Conservation (phyloP, 768 basidiomycete species). For the Cystofilobasidium macerans region DNA sequence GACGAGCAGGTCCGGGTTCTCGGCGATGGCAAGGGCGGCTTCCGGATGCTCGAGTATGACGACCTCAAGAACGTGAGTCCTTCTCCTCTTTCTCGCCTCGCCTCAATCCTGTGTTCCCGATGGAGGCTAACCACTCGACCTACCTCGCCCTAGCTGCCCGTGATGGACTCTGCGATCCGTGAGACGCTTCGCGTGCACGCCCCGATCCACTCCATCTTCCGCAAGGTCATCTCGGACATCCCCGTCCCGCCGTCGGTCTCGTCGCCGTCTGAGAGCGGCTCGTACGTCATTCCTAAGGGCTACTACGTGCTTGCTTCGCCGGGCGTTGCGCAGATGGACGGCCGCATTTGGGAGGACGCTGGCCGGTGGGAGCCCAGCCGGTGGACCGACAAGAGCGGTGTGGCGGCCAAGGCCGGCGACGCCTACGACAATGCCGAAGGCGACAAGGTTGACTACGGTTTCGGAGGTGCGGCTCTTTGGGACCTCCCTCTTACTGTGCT, state of each 20-base stretch:
- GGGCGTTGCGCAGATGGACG: conserved; percentile 77
- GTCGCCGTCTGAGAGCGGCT: conserved; percentile 54
- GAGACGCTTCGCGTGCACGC: conserved; percentile 70
- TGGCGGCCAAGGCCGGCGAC: conserved; percentile 65
- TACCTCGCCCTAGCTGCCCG: conserved; percentile 46
- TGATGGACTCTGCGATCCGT: conserved; percentile 80
- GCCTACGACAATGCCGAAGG: conserved; percentile 52
- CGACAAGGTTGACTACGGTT: conserved; percentile 93
- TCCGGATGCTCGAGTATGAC: conserved; percentile 73
- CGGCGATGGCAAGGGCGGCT: conserved; percentile 62
- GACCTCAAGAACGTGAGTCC: conserved; percentile 50
- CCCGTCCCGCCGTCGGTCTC: conserved; percentile 68
- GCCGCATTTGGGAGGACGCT: conserved; percentile 64
- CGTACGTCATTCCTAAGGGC: conserved; percentile 76
- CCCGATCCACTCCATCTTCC: conserved; percentile 75
- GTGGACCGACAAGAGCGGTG: conserved; percentile 76
- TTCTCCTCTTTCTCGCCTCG: neutral
- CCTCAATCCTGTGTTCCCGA: neutral
- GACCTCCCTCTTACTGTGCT: conserved; percentile 15
- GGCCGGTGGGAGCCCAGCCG: conserved; percentile 61
- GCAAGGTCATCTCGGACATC: conserved; percentile 76
- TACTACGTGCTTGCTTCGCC: conserved; percentile 82
- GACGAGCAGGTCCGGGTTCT: conserved; percentile 79
- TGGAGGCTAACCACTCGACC: neutral
- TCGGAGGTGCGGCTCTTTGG: conserved; percentile 49